Evolutionary conservation across 306 rosid genomes (phyloP), one percentile per base, ranked within the genome.

Genomic region (Ammopiptanthus mongolicus): DNA sequence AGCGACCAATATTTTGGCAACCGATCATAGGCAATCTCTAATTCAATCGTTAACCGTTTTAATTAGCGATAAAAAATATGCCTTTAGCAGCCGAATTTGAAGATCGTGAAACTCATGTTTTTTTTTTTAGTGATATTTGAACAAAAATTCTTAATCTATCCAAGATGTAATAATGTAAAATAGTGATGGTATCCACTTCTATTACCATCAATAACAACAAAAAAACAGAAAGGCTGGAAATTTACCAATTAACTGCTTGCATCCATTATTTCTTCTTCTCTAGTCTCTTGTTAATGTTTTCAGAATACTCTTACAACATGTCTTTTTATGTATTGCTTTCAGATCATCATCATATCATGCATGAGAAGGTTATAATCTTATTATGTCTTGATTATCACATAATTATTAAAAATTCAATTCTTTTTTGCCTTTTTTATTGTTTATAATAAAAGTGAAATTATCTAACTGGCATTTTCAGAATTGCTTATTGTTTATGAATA

Each of bases 311-410:
- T 15, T 63, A 15, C 17, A 14, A 5, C 56, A 69, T 69, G 17
- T n/a, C 31, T 37, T 57, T n/a, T 18, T 23, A 19, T 72, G 2
- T 60, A 47, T 61, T 44, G 21, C 50, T 6, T 61, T 74, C 50
- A 63, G 59, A 50, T 75, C 41, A 51, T 13, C 79, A 51, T 58
- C 61, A 65, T 28, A 17, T 6, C 67, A 53, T 55, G 74, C 76
- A 53, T 61, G 69, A 61, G 69, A 37, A 18, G 70, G 57, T 28
- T 42, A 46, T 55, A 47, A 60, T 5, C 51, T 55, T 12, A 7
- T 18, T 34, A 42, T 15, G 41, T 31, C 67, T 67, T 19, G 53
- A 19, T 36, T 13, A 72, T 33, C 41, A 55, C 36, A 62, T 50
- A 12, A 75, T 1, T 1, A 1, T 19, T 8, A 28, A 31, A n/a